Evolutionary conservation across 179 eudicot species (phyloP).

Genomic region (Beta macrorhiza): DNA sequence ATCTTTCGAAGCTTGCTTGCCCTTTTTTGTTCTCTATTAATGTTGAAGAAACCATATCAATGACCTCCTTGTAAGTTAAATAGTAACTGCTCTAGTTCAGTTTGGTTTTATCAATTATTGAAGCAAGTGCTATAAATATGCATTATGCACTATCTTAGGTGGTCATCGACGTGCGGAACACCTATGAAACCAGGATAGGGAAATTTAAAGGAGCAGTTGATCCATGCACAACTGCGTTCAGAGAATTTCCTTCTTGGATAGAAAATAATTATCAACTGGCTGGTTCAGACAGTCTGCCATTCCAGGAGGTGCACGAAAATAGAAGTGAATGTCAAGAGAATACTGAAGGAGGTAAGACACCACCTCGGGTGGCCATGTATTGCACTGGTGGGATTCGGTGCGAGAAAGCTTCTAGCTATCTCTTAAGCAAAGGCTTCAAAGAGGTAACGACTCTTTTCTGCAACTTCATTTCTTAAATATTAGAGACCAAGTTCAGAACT

Average conservation of each 20-base stretch:
- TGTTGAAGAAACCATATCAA: not conserved
- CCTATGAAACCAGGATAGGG: conserved; percentile 91
- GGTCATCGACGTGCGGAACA: conserved; percentile 90
- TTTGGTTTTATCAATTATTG: conserved; percentile 4
- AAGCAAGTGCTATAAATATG: not conserved
- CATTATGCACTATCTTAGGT: conserved; percentile 45
- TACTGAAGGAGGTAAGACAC: conserved; percentile 39
- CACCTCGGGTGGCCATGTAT: conserved; percentile 92
- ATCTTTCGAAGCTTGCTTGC: not conserved
- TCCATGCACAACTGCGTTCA: conserved; percentile 76
- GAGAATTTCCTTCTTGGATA: conserved; percentile 96
- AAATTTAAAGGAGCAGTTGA: conserved; percentile 93
- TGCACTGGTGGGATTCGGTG: conserved; percentile 99
- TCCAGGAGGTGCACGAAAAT: conserved; percentile 29
- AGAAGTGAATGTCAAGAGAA: conserved; percentile 31
- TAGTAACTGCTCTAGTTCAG: not conserved
- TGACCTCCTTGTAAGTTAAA: not conserved
- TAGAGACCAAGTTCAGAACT: not conserved
- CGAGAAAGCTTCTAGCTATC: conserved; percentile 95
- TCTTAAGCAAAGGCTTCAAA: conserved; percentile 83
- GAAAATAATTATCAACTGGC: conserved; percentile 47
- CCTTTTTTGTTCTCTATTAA: not conserved
- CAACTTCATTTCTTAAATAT: not conserved
- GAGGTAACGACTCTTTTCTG: conserved; percentile 48
- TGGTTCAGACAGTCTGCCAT: conserved; percentile 44